A percentile compares a stretch with the other conserved stretches of the same genome.
Conservation (phyloP, 139 green algal genomes). For the Chlorella sp. region DNA sequence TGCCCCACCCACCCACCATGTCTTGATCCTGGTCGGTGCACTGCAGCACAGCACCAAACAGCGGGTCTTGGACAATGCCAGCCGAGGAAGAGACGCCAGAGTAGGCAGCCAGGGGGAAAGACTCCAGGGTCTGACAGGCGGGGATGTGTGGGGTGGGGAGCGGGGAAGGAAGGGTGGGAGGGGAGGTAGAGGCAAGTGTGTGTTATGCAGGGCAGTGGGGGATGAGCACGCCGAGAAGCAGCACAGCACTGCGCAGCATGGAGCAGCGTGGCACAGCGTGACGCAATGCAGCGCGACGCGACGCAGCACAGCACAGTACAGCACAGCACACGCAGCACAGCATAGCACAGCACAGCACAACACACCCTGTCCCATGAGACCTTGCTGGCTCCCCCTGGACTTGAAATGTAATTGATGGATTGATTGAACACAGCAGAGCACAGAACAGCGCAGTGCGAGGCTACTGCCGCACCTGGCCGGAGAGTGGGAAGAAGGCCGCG, state of each 20-base stretch:
- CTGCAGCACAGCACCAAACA: conserved; percentile 50
- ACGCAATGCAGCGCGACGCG: too few relatives aligned
- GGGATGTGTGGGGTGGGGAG: neutral
- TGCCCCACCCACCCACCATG: neutral
- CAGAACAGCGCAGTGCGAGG: neutral
- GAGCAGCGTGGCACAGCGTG: neutral
- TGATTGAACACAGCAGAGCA: too few relatives aligned
- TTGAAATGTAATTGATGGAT: too few relatives aligned
- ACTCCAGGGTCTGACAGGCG: conserved; percentile 16
- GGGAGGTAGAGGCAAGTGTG: neutral
- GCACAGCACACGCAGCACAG: neutral
- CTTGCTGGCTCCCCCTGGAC: too few relatives aligned
- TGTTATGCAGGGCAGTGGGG: too few relatives aligned
- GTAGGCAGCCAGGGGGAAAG: conserved; percentile 46
- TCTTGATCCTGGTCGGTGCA: conserved; percentile 34
- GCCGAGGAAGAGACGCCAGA: neutral
- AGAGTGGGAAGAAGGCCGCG: conserved; percentile 43
- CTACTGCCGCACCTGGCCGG: neutral
- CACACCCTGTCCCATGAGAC: too few relatives aligned
- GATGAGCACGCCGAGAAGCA: too few relatives aligned
- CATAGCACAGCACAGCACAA: too few relatives aligned
- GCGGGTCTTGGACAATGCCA: conserved; percentile 22
- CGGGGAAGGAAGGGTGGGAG: neutral
- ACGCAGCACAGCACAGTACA: neutral
- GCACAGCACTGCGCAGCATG: neutral